Base-by-base conservation (phyloP, 257 asterid species). In the Echites panduratus region DNA sequence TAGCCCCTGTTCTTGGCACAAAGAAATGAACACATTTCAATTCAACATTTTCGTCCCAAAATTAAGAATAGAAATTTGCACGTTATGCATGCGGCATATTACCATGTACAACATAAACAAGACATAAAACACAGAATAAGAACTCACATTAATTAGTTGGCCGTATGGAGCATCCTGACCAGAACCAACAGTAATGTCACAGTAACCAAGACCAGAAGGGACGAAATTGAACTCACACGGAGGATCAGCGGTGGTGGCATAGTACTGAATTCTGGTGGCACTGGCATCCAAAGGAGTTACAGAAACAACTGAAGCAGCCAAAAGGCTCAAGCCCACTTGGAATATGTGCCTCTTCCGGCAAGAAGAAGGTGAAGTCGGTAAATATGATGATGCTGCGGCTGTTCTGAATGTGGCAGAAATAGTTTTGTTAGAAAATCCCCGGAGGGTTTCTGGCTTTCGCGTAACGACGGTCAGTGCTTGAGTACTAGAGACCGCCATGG, bases 201-300 rank as follows among this genome's bases (percentile, higher is more conserved):
- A 92, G 82, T 88, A 92, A 24, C 98, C 98, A 32, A 92, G 98
- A 5, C 97, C 96, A 13, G 97, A 92, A 7, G 77, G 81, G 7
- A 84, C 97, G 19, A 84, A 90, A 50, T 66, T 90, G 80, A 92
- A 82, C 86, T 90, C 95, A 58, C 98, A 92, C 19, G 88, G 74
- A 1, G 98, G 98, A 75, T 92, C 96, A 14, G 96, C 65, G 0
- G 85, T 82, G 45, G 98, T 92, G 77, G 98, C 98, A 75, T 79
- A 92, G 85, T 92, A 92, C 82, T 92, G 86, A 45, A 92, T 86
- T 71, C 97, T 82, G 32, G 96, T 90, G 81, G 98, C 97, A 44
- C 82, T 86, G 14, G 96, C 95, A 79, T 80, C 89, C 76, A 88
- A 53, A 41, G 98, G 96, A 19, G 88, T 14, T 43, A 89, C 84